Base-by-base conservation (phyloP, 129 eudicot genomes). In the Arctium minus region DNA sequence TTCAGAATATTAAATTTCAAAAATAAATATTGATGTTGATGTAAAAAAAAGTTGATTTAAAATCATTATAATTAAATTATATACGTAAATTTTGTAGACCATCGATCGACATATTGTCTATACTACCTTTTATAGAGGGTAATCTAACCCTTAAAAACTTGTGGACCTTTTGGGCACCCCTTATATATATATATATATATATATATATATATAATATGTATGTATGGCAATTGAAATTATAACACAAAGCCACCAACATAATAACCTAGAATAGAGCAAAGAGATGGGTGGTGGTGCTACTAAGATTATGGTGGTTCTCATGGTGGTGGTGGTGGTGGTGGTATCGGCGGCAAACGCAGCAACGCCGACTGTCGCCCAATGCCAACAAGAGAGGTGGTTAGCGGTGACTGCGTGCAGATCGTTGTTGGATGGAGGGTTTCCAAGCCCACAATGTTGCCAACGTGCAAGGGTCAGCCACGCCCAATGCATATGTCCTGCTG, bases 401-500 rank as follows among this genome's bases (percentile, higher is more conserved):
- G 81, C 79, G 12, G 32, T 77, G 11, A 87, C 30, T 1, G 89
- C 89, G 0, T 89, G 93, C 81, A 46, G n/a, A 35, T 71, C 84
- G 0, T 70, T 85, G 73, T 3, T 89, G 64, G 18, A 42, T 2
- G 86, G 90, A 12, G 74, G 73, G 73, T 72, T 42, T 22, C 90
- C 91, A 13, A 77, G 88, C 46, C 18, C 84, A 7, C 44, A 29
- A 1, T 89, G 92, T 72, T 89, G 90, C 80, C 44, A 76, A 9
- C 75, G 86, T 13, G 76, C 79, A 12, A 85, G 93, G 82, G 91
- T 83, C 6, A 85, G 79, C 56, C 87, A 82, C 44, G 37, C 85
- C 2, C 72, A 85, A 39, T 89, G 91, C 42, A 80, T 87, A 15
- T 87, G 93, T 78, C 86, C 89, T 15, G 83, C 76, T 36, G 36